Evolutionary conservation across 2,329 filamentous ascomycete species (phyloP).

Genomic region (Corinectria fuckeliana): DNA sequence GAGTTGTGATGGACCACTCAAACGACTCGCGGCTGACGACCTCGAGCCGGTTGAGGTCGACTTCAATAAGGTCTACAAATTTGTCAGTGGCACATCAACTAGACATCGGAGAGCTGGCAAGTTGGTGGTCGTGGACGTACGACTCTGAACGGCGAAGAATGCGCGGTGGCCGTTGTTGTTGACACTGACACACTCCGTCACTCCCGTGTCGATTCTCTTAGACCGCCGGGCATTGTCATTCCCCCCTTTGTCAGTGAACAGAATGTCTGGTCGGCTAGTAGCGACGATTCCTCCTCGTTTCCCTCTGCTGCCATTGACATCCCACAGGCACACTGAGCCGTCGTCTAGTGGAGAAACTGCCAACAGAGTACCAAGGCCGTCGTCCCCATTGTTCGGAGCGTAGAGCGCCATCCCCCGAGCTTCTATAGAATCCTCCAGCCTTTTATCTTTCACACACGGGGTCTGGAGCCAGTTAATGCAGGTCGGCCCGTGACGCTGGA

Average conservation of each 20-base stretch:
- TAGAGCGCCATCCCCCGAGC: constrained; percentile 77
- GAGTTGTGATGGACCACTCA: constrained; percentile 81
- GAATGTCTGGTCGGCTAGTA: constrained; percentile 69
- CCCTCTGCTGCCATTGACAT: constrained; percentile 64
- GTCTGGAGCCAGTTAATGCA: constrained; percentile 78
- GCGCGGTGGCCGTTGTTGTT: constrained; percentile 71
- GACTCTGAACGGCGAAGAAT: constrained; percentile 80
- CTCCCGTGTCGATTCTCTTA: constrained; percentile 73
- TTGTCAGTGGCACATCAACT: constrained; percentile 1
- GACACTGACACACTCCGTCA: constrained; percentile 84
- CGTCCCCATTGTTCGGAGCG: constrained; percentile 57
- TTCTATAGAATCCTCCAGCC: constrained; percentile 61
- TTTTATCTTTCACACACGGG: constrained; percentile 54
- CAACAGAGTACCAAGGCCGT: constrained; percentile 52
- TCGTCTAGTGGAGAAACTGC: constrained; percentile 84
- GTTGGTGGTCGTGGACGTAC: constrained; percentile 49
- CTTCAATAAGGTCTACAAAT: constrained; percentile 70
- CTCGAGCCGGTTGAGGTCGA: constrained; percentile 78
- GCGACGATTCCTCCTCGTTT: constrained; percentile 68
- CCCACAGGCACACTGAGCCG: constrained; percentile 88
- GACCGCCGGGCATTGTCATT: constrained; percentile 55
- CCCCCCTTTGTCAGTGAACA: constrained; percentile 63
- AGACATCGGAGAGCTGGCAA: too few relatives aligned
- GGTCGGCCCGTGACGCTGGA: constrained; percentile 79
- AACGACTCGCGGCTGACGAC: constrained; percentile 74